Conservation (phyloP, 306 rosid genomes). For the Gillenia trifoliata region DNA sequence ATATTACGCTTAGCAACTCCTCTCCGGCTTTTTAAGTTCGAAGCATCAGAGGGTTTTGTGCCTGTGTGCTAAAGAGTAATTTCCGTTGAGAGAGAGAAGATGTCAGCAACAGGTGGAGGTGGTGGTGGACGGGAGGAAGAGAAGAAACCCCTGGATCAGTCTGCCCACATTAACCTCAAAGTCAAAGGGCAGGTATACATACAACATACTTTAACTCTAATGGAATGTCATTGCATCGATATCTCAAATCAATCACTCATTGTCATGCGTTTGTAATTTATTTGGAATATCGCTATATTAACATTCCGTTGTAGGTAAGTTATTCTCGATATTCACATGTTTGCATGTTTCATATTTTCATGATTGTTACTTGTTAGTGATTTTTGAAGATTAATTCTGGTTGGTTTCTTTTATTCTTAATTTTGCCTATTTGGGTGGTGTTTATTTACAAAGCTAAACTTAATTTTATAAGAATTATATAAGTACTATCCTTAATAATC, state of each 20-base stretch:
- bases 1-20: neutral
- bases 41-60: neutral
- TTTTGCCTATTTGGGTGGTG: too few relatives aligned
- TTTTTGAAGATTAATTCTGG: neutral
- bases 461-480: too few relatives aligned
- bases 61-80: neutral
- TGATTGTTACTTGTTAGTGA: neutral
- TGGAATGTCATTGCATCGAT: too few relatives aligned
- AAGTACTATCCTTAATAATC: too few relatives aligned
- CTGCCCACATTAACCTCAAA: slow-evolving; percentile 76
- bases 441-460: too few relatives aligned
- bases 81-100: neutral
- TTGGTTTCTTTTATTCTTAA: neutral
- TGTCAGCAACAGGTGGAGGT: slow-evolving; percentile 50
- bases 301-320: neutral
- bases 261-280: neutral
- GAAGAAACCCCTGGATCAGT: slow-evolving; percentile 65
- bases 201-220: too few relatives aligned
- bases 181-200: slow-evolving; percentile 72
- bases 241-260: too few relatives aligned
- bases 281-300: neutral
- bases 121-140: slow-evolving; percentile 44
- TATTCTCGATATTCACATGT: neutral
- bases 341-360: neutral
- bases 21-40: neutral